A percentile compares a stretch with the other conserved stretches of the same genome.
Conservation (phyloP, 2,329 filamentous ascomycete species). For the Pseudogymnoascus sp. region DNA sequence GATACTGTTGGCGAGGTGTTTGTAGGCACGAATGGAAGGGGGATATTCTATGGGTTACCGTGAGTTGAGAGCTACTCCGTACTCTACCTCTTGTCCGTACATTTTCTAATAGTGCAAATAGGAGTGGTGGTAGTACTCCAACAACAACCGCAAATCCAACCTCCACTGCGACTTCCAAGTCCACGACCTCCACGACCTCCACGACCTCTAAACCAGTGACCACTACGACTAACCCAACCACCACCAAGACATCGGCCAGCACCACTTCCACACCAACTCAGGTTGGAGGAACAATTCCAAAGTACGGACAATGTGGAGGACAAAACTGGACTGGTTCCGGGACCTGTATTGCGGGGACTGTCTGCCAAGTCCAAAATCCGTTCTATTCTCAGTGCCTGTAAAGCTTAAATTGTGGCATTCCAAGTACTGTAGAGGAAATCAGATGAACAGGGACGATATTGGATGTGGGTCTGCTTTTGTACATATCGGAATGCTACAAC, state of each 20-base stretch:
- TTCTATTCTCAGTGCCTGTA: constrained; percentile 7
- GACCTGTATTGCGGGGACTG: background rate
- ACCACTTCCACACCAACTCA: constrained; percentile 4
- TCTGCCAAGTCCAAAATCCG: background rate
- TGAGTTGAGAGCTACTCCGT: background rate
- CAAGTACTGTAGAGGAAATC: background rate
- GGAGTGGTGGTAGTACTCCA: constrained; percentile 19
- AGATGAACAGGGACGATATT: background rate
- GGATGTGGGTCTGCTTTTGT: background rate
- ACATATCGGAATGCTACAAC: background rate
- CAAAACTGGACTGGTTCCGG: background rate
- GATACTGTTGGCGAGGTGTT: constrained; percentile 27
- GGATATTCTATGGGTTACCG: constrained; percentile 28
- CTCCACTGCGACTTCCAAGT: constrained; percentile 10
- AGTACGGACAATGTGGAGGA: constrained; percentile 8
- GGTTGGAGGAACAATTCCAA: background rate
- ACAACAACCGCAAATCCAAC: constrained; percentile 19
- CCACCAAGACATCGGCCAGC: background rate
- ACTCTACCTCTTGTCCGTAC: background rate
- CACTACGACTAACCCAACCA: constrained; percentile 8
- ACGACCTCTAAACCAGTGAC: constrained; percentile 10
- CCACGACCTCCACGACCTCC: background rate
- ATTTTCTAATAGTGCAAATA: constrained; percentile 9
- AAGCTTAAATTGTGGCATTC: constrained; percentile 1
- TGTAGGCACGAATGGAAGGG: constrained; percentile 30